Evolutionary conservation across 805 yeast genomes (phyloP).

Genomic region (Candida railenensis): DNA sequence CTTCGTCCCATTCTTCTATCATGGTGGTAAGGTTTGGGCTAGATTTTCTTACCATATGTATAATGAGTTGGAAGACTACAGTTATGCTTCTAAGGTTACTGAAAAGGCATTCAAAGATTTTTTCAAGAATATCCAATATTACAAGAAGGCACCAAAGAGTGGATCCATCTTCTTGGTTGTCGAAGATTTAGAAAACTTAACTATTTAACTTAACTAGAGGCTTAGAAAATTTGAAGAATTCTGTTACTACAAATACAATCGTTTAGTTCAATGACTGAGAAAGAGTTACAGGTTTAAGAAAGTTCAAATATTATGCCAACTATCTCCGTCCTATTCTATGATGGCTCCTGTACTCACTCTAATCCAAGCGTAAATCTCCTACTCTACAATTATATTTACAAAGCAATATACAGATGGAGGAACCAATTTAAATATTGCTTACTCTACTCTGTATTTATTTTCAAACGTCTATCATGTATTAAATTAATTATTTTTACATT

Average conservation of each 20-base stretch:
- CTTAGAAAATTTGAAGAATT: no score
- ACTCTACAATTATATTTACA: no score
- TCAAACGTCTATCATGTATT: not conserved
- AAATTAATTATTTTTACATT: not conserved
- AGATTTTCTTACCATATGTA: constrained; percentile 64
- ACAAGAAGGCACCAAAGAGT: not conserved
- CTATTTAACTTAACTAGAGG: not conserved
- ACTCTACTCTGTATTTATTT: no score
- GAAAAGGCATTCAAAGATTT: constrained; percentile 17
- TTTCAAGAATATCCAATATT: not conserved
- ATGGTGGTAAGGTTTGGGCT: constrained; percentile 38
- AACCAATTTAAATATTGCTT: no score
- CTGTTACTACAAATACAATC: no score
- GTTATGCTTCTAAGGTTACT: constrained; percentile 43
- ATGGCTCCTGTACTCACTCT: no score
- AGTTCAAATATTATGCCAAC: no score
- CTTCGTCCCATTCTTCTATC: constrained; percentile 43
- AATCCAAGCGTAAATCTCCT: no score
- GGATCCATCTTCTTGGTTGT: not conserved
- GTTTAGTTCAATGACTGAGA: no score
- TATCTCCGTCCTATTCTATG: no score
- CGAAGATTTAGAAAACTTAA: not conserved
- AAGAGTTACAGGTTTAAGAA: no score
- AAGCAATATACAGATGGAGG: no score
- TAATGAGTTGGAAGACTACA: constrained; percentile 56